These are phyloP conservation scores for Fallopia convolvulus DNA, from an alignment of 148 eudicot species.

Conservation along the genomic window DNA sequence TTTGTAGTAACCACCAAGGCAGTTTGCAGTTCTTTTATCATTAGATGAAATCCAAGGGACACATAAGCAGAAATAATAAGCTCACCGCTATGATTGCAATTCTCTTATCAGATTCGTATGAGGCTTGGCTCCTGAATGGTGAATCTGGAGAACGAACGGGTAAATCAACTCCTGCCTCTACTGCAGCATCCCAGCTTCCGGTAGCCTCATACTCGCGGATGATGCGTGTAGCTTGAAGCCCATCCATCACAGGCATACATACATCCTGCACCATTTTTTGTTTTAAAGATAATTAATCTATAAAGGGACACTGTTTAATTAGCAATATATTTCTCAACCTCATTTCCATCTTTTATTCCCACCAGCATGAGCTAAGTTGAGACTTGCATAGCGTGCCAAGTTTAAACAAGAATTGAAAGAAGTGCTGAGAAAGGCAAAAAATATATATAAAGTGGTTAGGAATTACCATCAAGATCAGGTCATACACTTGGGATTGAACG, in stretches of 20 bases:
- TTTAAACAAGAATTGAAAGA: not conserved
- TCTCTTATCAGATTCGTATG: constrained; percentile 26
- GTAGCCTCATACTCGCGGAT: constrained; percentile 80
- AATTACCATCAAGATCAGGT: constrained; percentile 83
- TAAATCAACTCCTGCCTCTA: constrained; percentile 60
- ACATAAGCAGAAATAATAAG: not conserved
- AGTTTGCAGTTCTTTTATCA: not conserved
- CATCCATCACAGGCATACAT: constrained; percentile 96
- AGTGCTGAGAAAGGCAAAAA: not conserved
- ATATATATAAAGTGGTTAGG: not conserved
- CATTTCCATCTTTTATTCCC: not conserved
- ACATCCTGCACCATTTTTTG: constrained; percentile 52
- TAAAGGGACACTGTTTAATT: not conserved
- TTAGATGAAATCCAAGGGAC: not conserved
- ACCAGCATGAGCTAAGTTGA: not conserved
- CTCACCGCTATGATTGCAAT: constrained; percentile 80
- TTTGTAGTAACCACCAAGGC: not conserved
- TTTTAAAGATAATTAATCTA: not conserved
- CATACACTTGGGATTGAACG: constrained; percentile 49
- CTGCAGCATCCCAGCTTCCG: constrained; percentile 83
- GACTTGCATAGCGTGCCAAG: not conserved
- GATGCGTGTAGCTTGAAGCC: constrained; percentile 84
- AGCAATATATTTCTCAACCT: not conserved
- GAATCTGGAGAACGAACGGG: constrained; percentile 20
- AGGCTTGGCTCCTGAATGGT: constrained; percentile 18